phyloP scores from a whole-genome alignment of 2,329 filamentous ascomycete genomes.

The Harringtonia aguacate region DNA sequence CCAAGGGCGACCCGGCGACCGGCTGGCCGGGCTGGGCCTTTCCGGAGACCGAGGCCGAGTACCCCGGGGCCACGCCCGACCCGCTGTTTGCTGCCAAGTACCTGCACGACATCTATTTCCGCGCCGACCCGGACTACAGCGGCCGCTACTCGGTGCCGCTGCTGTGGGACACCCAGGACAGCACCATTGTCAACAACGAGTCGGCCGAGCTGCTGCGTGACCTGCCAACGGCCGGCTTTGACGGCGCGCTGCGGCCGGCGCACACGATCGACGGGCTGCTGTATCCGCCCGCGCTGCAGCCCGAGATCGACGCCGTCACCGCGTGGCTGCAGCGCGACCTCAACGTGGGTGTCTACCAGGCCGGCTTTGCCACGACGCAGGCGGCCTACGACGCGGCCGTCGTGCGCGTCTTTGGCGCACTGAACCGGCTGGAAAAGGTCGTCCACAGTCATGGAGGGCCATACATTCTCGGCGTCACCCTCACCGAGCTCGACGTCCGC shows the following conservation, averaged over 20 bases:
- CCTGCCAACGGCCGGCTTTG: constrained; percentile 41
- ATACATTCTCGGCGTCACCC: constrained; percentile 39
- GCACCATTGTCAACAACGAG: constrained; percentile 51
- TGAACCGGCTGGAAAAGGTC: constrained; percentile 46
- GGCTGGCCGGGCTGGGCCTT: constrained; percentile 57
- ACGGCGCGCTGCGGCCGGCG: constrained; percentile 31
- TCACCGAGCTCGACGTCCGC: constrained; percentile 51
- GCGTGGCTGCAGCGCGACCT: constrained; percentile 45
- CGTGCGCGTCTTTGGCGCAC: constrained; percentile 42
- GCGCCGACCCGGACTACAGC: constrained; percentile 46
- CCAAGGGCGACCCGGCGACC: constrained; percentile 47
- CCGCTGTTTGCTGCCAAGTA: constrained; percentile 46
- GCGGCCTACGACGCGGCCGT: constrained; percentile 43
- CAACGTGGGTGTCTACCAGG: constrained; percentile 50
- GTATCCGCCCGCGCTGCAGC: constrained; percentile 37
- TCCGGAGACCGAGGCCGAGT: constrained; percentile 36
- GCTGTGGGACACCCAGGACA: constrained; percentile 49
- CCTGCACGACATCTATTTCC: constrained; percentile 53
- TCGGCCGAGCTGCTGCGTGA: constrained; percentile 46
- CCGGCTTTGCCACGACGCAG: constrained; percentile 47
- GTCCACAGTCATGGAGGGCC: constrained; percentile 28
- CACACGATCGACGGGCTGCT: constrained; percentile 32
- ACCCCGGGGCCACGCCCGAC: constrained; percentile 49
- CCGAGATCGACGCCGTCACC: constrained; percentile 39
- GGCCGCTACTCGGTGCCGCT: constrained; percentile 50